Evolutionary conservation across 2,329 filamentous ascomycete genomes (phyloP), one percentile per base, ranked within the genome.

Genomic region (Thelonectria discophora): DNA sequence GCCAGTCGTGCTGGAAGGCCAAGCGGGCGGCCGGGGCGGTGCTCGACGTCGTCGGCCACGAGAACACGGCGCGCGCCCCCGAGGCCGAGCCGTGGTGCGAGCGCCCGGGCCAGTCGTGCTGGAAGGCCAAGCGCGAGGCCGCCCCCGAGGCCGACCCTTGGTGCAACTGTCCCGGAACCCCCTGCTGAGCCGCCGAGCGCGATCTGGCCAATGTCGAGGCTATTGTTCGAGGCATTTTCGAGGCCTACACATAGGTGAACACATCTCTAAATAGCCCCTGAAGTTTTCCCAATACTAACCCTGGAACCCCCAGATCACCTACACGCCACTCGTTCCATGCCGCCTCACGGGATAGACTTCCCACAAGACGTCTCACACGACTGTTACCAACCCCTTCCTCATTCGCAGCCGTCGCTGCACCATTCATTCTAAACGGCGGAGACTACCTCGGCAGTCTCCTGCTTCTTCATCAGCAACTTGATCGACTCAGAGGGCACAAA

Each of bases 101-200:
- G 24, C 62, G 67, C 50, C 63, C 62, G 24, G 77, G 77, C 17
- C 66, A 75, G 65, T 62, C 72, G 7, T 79, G 77, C 77, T 77
- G 75, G 77, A 78, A 75, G 71, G 75, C 73, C 66, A 72, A 72
- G 60, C 74, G 67, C 11, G 69, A 69, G 12, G 64, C 67, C 15
- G 58, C 65, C 40, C 60, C 66, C n/a, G 62, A 69, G 37, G 27
- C 27, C 27, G 27, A 30, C 7, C 68, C 57, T 21, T 72, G 71
- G 69, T 74, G 73, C 67, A 63, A 60, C 30, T 60, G 64, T 39
- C 67, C 67, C 32, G 75, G 77, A 42, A 67, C 74, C 65, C 60
- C 71, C 8, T 79, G 77, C 77, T 76, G 75, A 75, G 77, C 73
- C 64, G 79, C 77, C 60, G 75, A 75, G 68, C 76, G 79, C 46